Evolutionary conservation across 2,329 filamentous ascomycete species (phyloP).

Genomic region (Berkeleyomyces rouxiae): DNA sequence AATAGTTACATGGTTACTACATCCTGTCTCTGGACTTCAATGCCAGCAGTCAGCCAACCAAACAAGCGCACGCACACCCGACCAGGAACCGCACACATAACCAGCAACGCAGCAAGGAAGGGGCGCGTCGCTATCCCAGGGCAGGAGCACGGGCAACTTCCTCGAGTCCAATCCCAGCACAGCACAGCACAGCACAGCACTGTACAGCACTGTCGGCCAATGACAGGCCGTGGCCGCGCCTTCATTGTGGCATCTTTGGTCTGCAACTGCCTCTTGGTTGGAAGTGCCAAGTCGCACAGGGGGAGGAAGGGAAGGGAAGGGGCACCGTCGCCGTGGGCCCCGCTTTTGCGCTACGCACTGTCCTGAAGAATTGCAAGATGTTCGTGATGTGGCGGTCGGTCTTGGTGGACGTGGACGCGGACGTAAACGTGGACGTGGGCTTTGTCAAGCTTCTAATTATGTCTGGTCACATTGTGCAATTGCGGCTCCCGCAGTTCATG

Average conservation of each 20-base stretch:
- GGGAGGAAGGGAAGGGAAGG: not conserved
- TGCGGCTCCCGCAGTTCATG: too few species aligned
- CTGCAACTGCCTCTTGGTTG: not conserved
- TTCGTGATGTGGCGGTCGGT: not conserved
- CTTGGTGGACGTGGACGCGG: too few species aligned
- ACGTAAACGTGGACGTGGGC: too few species aligned
- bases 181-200: not conserved
- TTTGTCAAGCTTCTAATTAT: too few species aligned
- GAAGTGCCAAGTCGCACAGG: not conserved
- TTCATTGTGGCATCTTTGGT: not conserved
- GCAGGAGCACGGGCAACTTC: conserved; percentile 10
- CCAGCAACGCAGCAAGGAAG: conserved; percentile 1
- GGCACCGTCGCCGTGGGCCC: not conserved
- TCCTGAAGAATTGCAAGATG: not conserved
- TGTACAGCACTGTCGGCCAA: too few species aligned
- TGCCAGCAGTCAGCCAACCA: not conserved
- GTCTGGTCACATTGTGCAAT: too few species aligned
- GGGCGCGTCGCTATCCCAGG: not conserved
- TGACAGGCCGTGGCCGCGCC: too few species aligned
- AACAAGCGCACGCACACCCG: not conserved
- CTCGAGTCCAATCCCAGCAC: conserved; percentile 4
- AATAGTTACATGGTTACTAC: too few species aligned
- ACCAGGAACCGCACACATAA: not conserved
- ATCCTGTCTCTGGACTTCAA: too few species aligned
- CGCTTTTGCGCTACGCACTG: conserved; percentile 1